Conservation (phyloP, 768 basidiomycete species). For the Cystobasidium onofrii region DNA sequence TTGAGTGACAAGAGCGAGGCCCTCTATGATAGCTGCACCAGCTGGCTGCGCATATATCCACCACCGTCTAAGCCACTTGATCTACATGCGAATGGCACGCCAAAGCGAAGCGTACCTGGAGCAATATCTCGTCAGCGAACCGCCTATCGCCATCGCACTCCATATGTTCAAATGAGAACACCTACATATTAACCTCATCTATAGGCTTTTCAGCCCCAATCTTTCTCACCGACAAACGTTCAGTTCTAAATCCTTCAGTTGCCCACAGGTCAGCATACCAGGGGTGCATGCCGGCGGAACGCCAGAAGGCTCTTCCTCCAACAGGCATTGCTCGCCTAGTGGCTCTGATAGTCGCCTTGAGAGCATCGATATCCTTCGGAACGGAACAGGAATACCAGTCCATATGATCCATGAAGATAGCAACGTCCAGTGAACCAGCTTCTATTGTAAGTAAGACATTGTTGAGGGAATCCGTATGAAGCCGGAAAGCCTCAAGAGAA, state of each 20-base stretch:
- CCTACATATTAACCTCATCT: conserved; percentile 65
- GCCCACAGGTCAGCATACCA: conserved; percentile 41
- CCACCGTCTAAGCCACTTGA: too few species aligned
- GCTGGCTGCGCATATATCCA: too few species aligned
- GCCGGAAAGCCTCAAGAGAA: conserved; percentile 54
- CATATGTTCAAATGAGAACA: conserved; percentile 33
- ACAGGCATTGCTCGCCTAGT: conserved; percentile 52
- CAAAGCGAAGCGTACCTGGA: conserved; percentile 42
- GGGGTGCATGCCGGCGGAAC: conserved; percentile 46
- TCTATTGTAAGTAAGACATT: conserved; percentile 44
- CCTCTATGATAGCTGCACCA: too few species aligned
- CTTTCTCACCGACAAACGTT: conserved; percentile 44
- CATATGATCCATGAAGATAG: conserved; percentile 42
- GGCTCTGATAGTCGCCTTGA: conserved; percentile 43
- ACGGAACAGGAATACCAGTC: conserved; percentile 10
- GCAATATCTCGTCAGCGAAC: too few species aligned
- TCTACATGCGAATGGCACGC: conserved; percentile 24
- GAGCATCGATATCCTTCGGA: conserved; percentile 20
- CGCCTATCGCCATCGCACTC: neutral
- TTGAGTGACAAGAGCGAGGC: too few species aligned
- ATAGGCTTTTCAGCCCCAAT: conserved; percentile 51
- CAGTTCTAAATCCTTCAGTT: conserved; percentile 39
- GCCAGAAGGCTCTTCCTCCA: conserved; percentile 61
- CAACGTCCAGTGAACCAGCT: neutral
- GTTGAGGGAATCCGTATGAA: conserved; percentile 65